Base-by-base conservation (phyloP, 2,329 filamentous ascomycete species). In the Ceratocystis destructans region DNA sequence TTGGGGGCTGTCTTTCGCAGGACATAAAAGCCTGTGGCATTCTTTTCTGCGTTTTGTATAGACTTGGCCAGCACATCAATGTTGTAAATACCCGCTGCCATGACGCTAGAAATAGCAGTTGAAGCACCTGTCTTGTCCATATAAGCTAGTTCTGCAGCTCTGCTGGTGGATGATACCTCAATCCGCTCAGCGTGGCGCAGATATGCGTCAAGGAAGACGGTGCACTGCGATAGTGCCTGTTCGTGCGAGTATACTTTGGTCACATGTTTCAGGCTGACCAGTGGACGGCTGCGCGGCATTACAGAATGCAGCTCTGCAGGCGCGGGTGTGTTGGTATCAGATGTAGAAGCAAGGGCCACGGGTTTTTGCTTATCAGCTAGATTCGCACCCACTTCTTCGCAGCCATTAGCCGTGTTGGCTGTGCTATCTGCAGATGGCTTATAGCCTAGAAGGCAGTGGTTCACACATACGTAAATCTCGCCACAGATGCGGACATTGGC, bases 191-290 rank as follows among this genome's bases (percentile, higher is more conserved):
- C 80, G 57, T 83, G 83, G 70, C 85, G 86, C 69, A 96, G 82
- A 71, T 89, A 79, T 33, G 80, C 78, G 7, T 81, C 79, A 31
- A 96, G 82, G 75, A 96, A 96, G 7, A 73, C 75, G 57, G 86
- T 85, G 76, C 92, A 96, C 77, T 99, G 94, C 31, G 91, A 91
- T 80, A 94, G 96, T 33, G 91, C 94, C 76, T 99, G 94, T 8
- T 93, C 92, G 76, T 99, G 94, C 28, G 90, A 94, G 78, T 96
- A 96, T 50, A 99, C 76, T 72, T 87, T 87, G 71, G 81, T 83
- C 72, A 97, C 82, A 71, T 87, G 80, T 66, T 77, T 75, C 69
- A 92, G 75, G 69, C 78, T 76, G 64, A 73, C 71, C 48, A 81
- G 71, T 2, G 85, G 83, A 69, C 76, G 76, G 48, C 78, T 74